phyloP scores from a whole-genome alignment of 371 early-diverging fungal species.

The Mucor velutinosus region DNA sequence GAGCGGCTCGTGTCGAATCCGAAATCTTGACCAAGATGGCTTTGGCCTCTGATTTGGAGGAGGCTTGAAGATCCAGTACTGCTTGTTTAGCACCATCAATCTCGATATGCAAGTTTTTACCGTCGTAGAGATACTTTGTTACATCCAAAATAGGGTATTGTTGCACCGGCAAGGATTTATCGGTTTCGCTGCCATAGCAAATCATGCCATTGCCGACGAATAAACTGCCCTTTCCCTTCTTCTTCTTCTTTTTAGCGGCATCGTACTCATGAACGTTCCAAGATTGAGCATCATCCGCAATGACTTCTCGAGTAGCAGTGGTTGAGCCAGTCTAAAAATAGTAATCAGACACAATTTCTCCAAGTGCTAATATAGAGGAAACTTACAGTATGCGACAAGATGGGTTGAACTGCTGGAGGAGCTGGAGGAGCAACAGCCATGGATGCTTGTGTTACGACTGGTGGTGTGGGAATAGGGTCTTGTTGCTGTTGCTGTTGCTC shows the following conservation, averaged over 20 bases:
- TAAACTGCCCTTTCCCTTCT: conserved; percentile 71
- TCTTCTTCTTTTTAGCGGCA: conserved; percentile 77
- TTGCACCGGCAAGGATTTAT: conserved; percentile 71
- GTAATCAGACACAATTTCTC: neutral
- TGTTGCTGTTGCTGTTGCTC: conserved; percentile 7
- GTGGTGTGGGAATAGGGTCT: neutral
- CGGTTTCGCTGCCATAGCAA: conserved; percentile 71
- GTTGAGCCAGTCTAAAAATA: conserved; percentile 20
- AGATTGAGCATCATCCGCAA: conserved; percentile 40
- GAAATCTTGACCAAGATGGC: conserved; percentile 65
- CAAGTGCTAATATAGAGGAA: too few relatives aligned
- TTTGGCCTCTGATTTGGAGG: conserved; percentile 71
- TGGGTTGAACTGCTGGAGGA: conserved; percentile 22
- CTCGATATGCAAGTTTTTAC: conserved; percentile 64
- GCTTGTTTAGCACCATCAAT: conserved; percentile 57
- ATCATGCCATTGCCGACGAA: conserved; percentile 70
- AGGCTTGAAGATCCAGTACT: conserved; percentile 67
- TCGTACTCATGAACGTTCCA: conserved; percentile 62
- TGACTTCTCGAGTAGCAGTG: conserved; percentile 17
- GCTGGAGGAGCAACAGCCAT: too few relatives aligned
- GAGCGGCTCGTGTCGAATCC: conserved; percentile 57
- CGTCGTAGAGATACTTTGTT: conserved; percentile 59
- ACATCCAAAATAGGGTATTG: conserved; percentile 68
- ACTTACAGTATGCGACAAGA: conserved; percentile 29
- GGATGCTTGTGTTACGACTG: conserved; percentile 3